Evolutionary conservation across 2,329 filamentous ascomycete genomes (phyloP).

Genomic region (Hypoxylon sp.): DNA sequence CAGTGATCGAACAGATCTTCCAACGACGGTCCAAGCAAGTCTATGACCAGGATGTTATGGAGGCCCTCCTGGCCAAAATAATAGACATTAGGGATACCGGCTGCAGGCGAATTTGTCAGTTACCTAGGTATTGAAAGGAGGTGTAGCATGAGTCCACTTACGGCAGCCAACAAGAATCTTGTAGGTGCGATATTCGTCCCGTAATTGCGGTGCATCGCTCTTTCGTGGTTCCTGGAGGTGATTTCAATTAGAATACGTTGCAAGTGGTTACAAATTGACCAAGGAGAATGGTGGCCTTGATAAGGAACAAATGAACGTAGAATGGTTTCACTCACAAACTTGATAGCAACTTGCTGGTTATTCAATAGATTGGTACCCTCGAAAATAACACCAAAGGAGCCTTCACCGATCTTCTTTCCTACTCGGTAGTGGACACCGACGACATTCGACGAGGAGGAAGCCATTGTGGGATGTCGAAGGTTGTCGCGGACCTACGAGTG

Average conservation of each 20-base stretch:
- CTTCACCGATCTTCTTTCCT: constrained; percentile 99
- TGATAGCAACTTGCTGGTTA: constrained; percentile 99
- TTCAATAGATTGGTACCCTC: constrained; percentile 98
- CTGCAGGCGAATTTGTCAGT: constrained; percentile 64
- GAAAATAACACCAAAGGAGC: constrained; percentile 98
- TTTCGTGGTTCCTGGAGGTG: constrained; percentile 89
- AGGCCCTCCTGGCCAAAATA: constrained; percentile 99
- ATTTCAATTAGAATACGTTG: constrained; percentile 30
- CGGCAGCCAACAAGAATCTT: constrained; percentile 99
- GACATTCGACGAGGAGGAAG: constrained; percentile 93
- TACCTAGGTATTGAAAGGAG: constrained; percentile 13
- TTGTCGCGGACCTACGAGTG: constrained; percentile 23
- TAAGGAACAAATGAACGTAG: constrained; percentile 17
- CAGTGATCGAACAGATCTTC: constrained; percentile 99
- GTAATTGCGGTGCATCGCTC: constrained; percentile 96
- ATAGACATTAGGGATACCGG: constrained; percentile 99
- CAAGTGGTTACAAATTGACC: background rate
- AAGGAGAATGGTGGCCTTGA: background rate
- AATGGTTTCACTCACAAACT: constrained; percentile 80
- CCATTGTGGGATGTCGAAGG: constrained; percentile 68
- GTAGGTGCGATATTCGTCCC: constrained; percentile 99
- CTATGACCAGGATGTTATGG: constrained; percentile 98
- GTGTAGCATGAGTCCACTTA: constrained; percentile 67
- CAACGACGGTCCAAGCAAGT: constrained; percentile 92
- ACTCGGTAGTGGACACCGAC: constrained; percentile 99